A percentile compares a stretch with the other conserved stretches of the same genome.
Conservation (phyloP, 164 flowering plant genomes). For the Vitis vinifera region DNA sequence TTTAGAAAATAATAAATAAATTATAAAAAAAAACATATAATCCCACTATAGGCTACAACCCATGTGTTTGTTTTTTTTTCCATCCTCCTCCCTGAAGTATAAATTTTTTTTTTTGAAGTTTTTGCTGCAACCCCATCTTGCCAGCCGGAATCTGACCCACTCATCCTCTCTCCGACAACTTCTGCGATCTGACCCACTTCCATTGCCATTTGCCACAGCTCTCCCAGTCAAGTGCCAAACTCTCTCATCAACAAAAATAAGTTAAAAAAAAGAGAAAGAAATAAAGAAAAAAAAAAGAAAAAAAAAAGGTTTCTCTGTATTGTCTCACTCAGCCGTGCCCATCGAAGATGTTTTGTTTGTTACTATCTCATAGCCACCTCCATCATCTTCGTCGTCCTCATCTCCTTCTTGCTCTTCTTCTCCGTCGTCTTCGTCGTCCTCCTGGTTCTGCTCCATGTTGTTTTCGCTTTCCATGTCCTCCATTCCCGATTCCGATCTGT, state of each 20-base stretch:
- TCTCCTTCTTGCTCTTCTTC: conserved; percentile 34
- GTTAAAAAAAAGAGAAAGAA: not conserved
- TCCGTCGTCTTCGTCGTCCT: conserved; percentile 23
- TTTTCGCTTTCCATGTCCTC: conserved; percentile 26
- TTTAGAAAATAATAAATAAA: conserved; percentile 40
- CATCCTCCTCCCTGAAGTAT: not conserved
- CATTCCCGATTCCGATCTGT: conserved; percentile 5
- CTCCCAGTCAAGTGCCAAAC: not conserved
- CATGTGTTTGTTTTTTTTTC: not conserved
- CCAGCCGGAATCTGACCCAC: conserved; percentile 1
- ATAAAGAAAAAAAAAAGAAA: too few relatives aligned
- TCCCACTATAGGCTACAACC: conserved; percentile 16
- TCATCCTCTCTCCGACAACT: conserved; percentile 1
- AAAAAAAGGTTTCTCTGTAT: not conserved
- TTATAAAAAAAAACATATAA: conserved; percentile 25
- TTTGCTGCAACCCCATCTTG: not conserved
- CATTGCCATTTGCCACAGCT: not conserved
- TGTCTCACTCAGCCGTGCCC: conserved; percentile 14
- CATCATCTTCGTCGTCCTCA: conserved; percentile 27
- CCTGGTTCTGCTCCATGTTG: conserved; percentile 13
- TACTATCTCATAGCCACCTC: conserved; percentile 45
- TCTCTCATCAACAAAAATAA: not conserved
- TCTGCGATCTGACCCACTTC: not conserved
- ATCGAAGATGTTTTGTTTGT: conserved; percentile 33
- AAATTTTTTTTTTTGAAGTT: not conserved